Evolutionary conservation across 2,329 filamentous ascomycete genomes (phyloP).

Genomic region (Alternaria ventricosa): DNA sequence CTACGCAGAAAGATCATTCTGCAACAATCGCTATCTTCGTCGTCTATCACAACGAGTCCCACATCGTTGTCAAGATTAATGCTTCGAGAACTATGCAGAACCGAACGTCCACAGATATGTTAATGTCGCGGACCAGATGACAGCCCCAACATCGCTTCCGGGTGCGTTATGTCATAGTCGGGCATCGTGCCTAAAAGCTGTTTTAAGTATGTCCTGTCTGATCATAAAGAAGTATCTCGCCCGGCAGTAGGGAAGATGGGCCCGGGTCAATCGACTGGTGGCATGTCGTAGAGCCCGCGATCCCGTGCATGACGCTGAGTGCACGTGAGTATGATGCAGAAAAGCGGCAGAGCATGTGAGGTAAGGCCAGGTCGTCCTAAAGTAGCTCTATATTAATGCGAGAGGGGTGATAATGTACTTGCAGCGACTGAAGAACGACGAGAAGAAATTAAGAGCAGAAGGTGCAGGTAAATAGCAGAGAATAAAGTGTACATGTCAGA

Average conservation of each 20-base stretch:
- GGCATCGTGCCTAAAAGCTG: not conserved
- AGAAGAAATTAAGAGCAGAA: not conserved
- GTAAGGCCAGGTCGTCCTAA: slow-evolving; percentile 7
- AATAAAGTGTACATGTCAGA: not conserved
- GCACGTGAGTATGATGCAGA: not conserved
- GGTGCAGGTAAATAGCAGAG: not conserved
- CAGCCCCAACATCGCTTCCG: not conserved
- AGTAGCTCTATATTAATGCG: slow-evolving; percentile 32
- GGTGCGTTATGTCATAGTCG: not conserved
- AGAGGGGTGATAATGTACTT: not conserved
- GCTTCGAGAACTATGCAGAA: not conserved
- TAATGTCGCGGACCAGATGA: not conserved
- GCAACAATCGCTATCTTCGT: not conserved
- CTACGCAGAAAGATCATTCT: not conserved
- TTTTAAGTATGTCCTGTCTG: not conserved
- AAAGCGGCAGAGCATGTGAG: slow-evolving; percentile 3
- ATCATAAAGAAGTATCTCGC: not conserved
- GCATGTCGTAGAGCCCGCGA: not conserved
- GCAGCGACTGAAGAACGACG: not conserved
- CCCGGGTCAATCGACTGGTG: not conserved
- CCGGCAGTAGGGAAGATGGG: not conserved
- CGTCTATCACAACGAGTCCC: not conserved
- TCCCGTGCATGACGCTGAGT: not conserved
- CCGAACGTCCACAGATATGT: not conserved
- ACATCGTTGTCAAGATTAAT: too few species aligned